Base-by-base conservation (phyloP, 169 alveolate species). In the Pseudocohnilembus persalinus region DNA sequence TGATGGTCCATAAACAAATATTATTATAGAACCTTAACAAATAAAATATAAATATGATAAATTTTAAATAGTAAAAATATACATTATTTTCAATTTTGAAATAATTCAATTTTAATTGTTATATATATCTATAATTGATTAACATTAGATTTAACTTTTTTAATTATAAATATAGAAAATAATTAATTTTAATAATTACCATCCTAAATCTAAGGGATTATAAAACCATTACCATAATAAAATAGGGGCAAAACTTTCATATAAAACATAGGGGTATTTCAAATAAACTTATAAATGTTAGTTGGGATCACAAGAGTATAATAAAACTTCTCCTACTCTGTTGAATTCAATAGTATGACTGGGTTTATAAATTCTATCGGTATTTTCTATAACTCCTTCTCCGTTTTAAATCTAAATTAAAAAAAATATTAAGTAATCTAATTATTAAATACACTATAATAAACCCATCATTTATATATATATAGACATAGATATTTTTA, bases 291-390 rank as follows among this genome's bases (percentile, higher is more conserved):
- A 74, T 29, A 87, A 68, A 77, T 93, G 83, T 80, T 90, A 90
- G 65, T 88, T 77, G 77, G 92, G 92, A 72, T 93, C 94, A 82
- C 94, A 90, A 27, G 94, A 90, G 84, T 79, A 93, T 25, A 93
- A 83, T 63, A 93, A 89, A 33, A 93, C 89, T 78, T 93, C 94
- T 82, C 96, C 96, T 11, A 85, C 89, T 83, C 96, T 83, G 80
- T 93, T 89, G 88, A 93, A 93, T 81, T 93, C 96, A 27, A 93
- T 87, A 1, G 96, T 90, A 26, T 85, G 31, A 29, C 93, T 83
- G 74, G 96, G 96, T 77, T 90, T 88, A 88, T 93, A 93, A 31
- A 93, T 89, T 83, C 91, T 90, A 75, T 89, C 91, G 32, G 93
- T 90, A 31, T 80, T 85, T 74, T 88, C 93, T 29, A 93, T 33